Conservation (phyloP, 1,284 basidiomycete genomes). For the Sanguinoderma infundibulare region DNA sequence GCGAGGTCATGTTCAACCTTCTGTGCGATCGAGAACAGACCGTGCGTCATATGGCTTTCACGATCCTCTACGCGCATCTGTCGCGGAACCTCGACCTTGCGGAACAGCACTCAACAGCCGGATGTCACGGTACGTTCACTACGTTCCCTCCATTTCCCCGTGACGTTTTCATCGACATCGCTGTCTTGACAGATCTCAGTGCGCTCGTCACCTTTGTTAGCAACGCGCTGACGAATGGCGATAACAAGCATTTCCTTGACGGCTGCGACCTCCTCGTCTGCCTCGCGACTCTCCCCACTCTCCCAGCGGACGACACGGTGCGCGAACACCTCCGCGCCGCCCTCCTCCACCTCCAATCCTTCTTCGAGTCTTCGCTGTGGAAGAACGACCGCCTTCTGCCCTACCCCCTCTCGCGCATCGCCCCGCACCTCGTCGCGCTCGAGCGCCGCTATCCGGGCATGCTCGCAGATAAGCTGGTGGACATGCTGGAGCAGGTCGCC, state of each 20-base stretch:
- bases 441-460: conserved; percentile 13
- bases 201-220: conserved; percentile 17
- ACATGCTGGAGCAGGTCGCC: conserved; percentile 16
- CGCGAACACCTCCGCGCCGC: conserved; percentile 10
- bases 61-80: conserved; percentile 21
- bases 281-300: conserved; percentile 17
- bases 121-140: conserved; percentile 18
- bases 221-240: conserved; percentile 7
- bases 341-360: conserved; percentile 17
- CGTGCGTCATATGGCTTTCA: conserved; percentile 17
- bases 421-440: conserved; percentile 17
- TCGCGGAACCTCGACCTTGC: conserved; percentile 17
- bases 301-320: background rate
- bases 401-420: conserved; percentile 22
- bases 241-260: conserved; percentile 23
- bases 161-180: background rate
- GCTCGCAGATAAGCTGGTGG: conserved; percentile 12
- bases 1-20: conserved; percentile 16
- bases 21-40: conserved; percentile 10
- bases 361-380: conserved; percentile 23
- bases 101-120: conserved; percentile 6
- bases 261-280: conserved; percentile 24
- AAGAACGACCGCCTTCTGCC: conserved; percentile 13
- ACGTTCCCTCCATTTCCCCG: background rate
- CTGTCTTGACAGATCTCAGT: conserved; percentile 5